Evolutionary conservation across 2,329 filamentous ascomycete species (phyloP).

Genomic region (Epichloe scottii): DNA sequence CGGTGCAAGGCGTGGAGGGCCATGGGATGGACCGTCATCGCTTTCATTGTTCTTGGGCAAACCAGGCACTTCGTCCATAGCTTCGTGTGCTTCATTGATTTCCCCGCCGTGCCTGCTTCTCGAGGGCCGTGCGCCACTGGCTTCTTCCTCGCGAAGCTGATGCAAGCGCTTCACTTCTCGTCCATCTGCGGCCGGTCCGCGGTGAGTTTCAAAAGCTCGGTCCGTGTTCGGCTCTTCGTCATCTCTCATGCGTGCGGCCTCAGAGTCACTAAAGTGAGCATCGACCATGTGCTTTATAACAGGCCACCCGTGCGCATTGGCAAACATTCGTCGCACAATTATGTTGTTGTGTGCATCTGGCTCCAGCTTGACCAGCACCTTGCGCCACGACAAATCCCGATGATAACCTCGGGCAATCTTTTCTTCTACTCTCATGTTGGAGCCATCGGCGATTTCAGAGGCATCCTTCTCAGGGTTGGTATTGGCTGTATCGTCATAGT

Average conservation of each 20-base stretch:
- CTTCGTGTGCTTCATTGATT: slow-evolving; percentile 15
- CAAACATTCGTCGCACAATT: slow-evolving; percentile 89
- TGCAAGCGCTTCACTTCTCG: slow-evolving; percentile 42
- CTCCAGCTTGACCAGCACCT: slow-evolving; percentile 88
- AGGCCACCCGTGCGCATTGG: slow-evolving; percentile 95
- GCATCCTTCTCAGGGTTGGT: slow-evolving; percentile 31
- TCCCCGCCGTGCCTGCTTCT: slow-evolving; percentile 7
- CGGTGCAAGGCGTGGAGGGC: slow-evolving; percentile 6
- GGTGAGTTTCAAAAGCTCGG: slow-evolving; percentile 48
- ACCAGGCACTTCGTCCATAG: slow-evolving; percentile 33
- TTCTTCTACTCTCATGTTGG: slow-evolving; percentile 83
- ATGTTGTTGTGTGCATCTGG: slow-evolving; percentile 99
- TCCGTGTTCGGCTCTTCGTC: slow-evolving; percentile 56
- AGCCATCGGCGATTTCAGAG: slow-evolving; percentile 37
- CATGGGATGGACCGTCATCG: slow-evolving; percentile 12
- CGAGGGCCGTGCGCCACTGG: slow-evolving; percentile 15
- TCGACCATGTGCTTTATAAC: slow-evolving; percentile 92
- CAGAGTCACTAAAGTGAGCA: slow-evolving; percentile 76
- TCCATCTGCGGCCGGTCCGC: slow-evolving; percentile 48
- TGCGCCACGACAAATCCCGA: slow-evolving; percentile 82
- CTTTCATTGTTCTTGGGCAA: slow-evolving; percentile 22
- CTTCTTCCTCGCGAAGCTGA: slow-evolving; percentile 7
- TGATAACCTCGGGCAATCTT: slow-evolving; percentile 97
- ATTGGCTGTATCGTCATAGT: slow-evolving; percentile 39
- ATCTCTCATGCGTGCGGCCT: slow-evolving; percentile 48